Evolutionary conservation across 2,329 filamentous ascomycete genomes (phyloP).

Genomic region (Botrytis hyacinthi): DNA sequence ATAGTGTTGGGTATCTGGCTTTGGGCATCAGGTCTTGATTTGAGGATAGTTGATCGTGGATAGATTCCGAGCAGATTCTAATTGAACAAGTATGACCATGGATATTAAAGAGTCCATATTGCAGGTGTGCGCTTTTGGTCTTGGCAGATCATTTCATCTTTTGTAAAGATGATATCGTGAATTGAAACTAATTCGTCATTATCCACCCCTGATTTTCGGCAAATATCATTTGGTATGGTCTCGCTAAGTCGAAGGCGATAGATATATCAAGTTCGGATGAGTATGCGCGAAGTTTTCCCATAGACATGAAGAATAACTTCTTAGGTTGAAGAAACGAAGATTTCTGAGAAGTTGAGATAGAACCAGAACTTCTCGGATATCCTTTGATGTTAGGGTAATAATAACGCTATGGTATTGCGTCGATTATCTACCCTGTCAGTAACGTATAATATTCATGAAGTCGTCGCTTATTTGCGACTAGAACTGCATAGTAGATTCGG

Average conservation of each 20-base stretch:
- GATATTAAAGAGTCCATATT: neutral
- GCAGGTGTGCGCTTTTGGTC: neutral
- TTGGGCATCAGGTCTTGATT: neutral
- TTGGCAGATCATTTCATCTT: neutral
- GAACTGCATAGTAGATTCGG: neutral
- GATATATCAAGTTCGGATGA: neutral
- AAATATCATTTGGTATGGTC: neutral
- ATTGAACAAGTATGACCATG: too few species aligned
- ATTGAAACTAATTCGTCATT: neutral
- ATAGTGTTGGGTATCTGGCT: neutral
- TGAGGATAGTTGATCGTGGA: neutral
- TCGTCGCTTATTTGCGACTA: neutral
- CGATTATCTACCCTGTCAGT: neutral
- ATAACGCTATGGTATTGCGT: neutral
- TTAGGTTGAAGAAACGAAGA: neutral
- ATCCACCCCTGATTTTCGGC: too few species aligned
- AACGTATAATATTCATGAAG: neutral
- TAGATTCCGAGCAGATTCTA: neutral
- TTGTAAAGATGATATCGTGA: neutral
- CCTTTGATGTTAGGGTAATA: neutral
- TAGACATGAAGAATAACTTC: neutral
- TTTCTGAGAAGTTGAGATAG: neutral
- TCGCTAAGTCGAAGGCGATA: neutral
- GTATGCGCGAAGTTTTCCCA: neutral
- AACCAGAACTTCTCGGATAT: neutral